These are phyloP conservation scores for Calocybe gambosa DNA, from an alignment of 1,284 basidiomycete genomes.

Conservation along the genomic window DNA sequence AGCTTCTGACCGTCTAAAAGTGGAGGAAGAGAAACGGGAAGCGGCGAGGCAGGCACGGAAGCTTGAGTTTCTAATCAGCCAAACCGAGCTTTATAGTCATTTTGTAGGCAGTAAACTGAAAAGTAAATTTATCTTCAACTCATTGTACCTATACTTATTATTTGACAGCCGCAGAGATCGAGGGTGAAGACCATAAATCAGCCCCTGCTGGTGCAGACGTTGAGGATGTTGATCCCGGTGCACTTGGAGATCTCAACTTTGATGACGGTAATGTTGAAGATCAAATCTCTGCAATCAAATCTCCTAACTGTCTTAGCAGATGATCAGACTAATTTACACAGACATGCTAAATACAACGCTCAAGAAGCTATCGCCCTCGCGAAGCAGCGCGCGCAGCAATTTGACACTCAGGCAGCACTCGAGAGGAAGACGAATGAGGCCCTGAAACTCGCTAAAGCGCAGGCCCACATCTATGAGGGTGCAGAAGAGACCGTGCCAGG, in stretches of 20 bases:
- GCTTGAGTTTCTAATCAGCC: constrained; percentile 98
- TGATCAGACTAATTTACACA: constrained; percentile 85
- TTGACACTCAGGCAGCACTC: constrained; percentile 78
- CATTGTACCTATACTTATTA: constrained; percentile 7
- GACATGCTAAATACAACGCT: constrained; percentile 86
- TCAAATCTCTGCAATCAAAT: not conserved
- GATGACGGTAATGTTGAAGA: constrained; percentile 71
- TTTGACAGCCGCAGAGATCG: constrained; percentile 76
- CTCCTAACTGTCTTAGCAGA: constrained; percentile 40
- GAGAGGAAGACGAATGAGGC: constrained; percentile 80
- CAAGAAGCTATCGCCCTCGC: constrained; percentile 85
- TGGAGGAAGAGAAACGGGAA: constrained; percentile 97
- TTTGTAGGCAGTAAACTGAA: constrained; percentile 99
- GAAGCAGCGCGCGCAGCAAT: constrained; percentile 75
- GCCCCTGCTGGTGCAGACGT: constrained; percentile 59
- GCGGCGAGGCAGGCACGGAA: constrained; percentile 94
- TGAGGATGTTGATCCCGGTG: constrained; percentile 41
- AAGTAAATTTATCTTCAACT: constrained; percentile 46
- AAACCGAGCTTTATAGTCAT: constrained; percentile 98
- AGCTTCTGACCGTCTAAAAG: constrained; percentile 81
- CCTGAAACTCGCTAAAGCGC: constrained; percentile 59
- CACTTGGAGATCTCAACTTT: constrained; percentile 83
- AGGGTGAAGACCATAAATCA: constrained; percentile 56
- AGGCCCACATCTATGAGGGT: constrained; percentile 51
- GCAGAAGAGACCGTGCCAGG: constrained; percentile 27